Percentiles rank a stretch among this genome's conserved stretches.
phyloP scores from a whole-genome alignment of 2,329 filamentous ascomycete species.

The Fusarium pseudoanthophilum region DNA sequence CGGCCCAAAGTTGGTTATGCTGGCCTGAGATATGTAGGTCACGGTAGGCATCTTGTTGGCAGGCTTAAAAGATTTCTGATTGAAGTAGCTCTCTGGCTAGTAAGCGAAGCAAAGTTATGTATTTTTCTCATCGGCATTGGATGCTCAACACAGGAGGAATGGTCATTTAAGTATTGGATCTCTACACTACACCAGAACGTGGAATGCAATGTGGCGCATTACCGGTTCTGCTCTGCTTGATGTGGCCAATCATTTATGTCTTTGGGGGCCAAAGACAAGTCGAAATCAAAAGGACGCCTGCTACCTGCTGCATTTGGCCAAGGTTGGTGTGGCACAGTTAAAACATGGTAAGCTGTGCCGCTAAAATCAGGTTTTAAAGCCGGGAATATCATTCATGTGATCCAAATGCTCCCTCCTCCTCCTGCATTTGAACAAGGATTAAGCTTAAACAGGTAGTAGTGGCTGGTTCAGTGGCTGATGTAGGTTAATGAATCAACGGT shows the following conservation, averaged over 20 bases:
- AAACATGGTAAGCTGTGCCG: not conserved
- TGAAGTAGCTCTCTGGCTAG: too few relatives aligned
- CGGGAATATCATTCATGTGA: not conserved
- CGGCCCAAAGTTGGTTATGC: not conserved
- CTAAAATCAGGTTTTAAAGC: not conserved
- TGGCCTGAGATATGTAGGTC: not conserved
- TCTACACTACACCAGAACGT: not conserved
- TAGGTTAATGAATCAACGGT: rapidly evolving
- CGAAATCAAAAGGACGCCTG: rapidly evolving
- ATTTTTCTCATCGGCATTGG: not conserved
- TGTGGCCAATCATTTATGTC: slow-evolving; percentile 23
- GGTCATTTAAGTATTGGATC: not conserved
- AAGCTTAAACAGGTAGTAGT: not conserved
- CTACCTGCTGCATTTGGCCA: not conserved
- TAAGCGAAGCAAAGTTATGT: too few relatives aligned
- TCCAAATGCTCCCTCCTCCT: not conserved
- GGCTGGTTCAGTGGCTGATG: rapidly evolving
- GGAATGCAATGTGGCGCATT: not conserved
- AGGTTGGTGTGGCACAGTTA: not conserved
- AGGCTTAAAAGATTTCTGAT: rapidly evolving
- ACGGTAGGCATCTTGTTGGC: not conserved
- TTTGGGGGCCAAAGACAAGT: not conserved
- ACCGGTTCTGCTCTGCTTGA: rapidly evolving
- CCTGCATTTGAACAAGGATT: not conserved
- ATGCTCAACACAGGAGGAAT: too few relatives aligned